Evolutionary conservation across 345 rosid species (phyloP), one percentile per base, ranked within the genome.

Genomic region (Pugionium dolabratum): DNA sequence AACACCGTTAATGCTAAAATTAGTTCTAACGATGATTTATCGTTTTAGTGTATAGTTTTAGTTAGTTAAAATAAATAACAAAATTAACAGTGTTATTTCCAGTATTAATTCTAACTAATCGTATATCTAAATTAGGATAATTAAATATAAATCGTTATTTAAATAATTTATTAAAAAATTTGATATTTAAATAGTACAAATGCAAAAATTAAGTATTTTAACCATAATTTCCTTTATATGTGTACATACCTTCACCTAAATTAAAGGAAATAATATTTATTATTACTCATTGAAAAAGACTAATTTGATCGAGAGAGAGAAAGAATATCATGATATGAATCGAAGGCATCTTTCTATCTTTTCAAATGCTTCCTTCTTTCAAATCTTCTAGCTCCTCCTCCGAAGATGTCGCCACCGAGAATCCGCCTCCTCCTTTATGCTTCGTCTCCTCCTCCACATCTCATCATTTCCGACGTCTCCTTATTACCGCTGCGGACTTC

Each of bases 401-500:
- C 54, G 78, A 74, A 60, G 78, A 74, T 66, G 77, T 58, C 41
- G 35, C 71, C 57, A 34, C 59, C 35, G 69, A 54, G 6, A 61
- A 42, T 37, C 57, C 62, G 54, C 68, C 63, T 46, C 61, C 64
- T 40, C 44, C 59, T n/a, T 51, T 74, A 11, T 74, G 54, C 18
- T 41, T 62, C 9, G 50, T 67, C 47, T 67, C 77, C 9, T 67
- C 77, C 32, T 67, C 77, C 26, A 41, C 67, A 67, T 6, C 73
- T n/a, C 77, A 66, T 68, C 85, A 87, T 40, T 74, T 87, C 77
- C 91, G 88, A 35, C 95, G 85, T 75, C 75, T 93, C 7, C 95
- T 89, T 26, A 65, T 83, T 59, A 83, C 71, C 25, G 83, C 90
- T 27, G 94, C 96, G 0, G 90, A 90, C 68, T 79, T 85, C 39